phyloP scores from a whole-genome alignment of 2,329 filamentous ascomycete genomes.

The Fusarium pseudonygamai region DNA sequence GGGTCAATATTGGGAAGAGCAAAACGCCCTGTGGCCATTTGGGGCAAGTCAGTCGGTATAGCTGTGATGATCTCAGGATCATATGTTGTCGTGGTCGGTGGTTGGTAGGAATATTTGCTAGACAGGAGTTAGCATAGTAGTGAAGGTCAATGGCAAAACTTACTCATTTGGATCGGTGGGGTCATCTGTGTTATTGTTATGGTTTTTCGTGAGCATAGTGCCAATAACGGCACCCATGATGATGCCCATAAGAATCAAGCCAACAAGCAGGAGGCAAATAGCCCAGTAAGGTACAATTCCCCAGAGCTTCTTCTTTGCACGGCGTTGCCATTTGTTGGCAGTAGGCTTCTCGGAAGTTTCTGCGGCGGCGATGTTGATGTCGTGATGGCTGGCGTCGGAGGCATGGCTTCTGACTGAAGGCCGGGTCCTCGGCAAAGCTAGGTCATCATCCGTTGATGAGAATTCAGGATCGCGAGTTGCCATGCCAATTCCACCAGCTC shows the following conservation, averaged over 20 bases:
- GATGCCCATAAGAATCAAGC: slow-evolving; percentile 62
- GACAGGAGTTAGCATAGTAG: slow-evolving; percentile 5
- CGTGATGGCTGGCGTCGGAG: slow-evolving; percentile 62
- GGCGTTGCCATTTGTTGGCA: slow-evolving; percentile 61
- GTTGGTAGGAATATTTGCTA: slow-evolving; percentile 34
- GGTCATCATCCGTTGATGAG: slow-evolving; percentile 63
- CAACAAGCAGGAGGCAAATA: slow-evolving; percentile 59
- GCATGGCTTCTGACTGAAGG: slow-evolving; percentile 60
- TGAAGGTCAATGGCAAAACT: not conserved
- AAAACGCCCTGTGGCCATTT: slow-evolving; percentile 65
- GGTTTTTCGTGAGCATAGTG: slow-evolving; percentile 49
- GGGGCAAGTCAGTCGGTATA: slow-evolving; percentile 59
- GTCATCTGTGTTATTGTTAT: not conserved
- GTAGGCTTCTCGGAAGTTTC: slow-evolving; percentile 59
- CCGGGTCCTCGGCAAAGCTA: slow-evolving; percentile 60
- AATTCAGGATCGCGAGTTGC: slow-evolving; percentile 71
- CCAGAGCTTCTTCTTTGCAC: slow-evolving; percentile 65
- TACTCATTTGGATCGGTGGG: slow-evolving; percentile 19
- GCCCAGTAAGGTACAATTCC: slow-evolving; percentile 71
- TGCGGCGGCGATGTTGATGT: slow-evolving; percentile 62
- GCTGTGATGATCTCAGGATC: slow-evolving; percentile 63
- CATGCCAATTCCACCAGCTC: slow-evolving; percentile 69
- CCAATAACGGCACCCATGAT: slow-evolving; percentile 68
- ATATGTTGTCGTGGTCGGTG: slow-evolving; percentile 50
- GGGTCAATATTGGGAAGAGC: slow-evolving; percentile 64